Percentiles rank a stretch among this genome's conserved stretches.
Conservation (phyloP, 2,329 filamentous ascomycete species). For the Neopestalotiopsis sp. region DNA sequence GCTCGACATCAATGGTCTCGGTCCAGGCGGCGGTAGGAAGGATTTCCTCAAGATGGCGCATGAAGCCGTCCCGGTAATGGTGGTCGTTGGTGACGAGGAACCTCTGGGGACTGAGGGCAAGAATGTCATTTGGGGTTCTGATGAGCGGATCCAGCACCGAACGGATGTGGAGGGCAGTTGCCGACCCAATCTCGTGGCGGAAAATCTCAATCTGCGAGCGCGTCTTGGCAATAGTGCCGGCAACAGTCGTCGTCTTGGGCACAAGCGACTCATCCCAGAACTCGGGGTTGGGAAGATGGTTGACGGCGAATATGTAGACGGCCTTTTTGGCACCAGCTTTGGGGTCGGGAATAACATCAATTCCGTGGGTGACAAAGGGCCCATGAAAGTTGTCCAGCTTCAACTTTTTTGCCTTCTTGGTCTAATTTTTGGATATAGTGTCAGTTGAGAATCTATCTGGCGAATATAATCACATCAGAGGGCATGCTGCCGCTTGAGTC, state of each 20-base stretch:
- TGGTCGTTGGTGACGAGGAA: conserved; percentile 69
- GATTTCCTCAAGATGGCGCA: conserved; percentile 54
- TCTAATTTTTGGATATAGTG: conserved; percentile 38
- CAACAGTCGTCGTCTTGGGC: background rate
- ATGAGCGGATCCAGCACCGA: conserved; percentile 59
- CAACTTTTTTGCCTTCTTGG: conserved; percentile 50
- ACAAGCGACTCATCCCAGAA: conserved; percentile 31
- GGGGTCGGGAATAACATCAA: conserved; percentile 62
- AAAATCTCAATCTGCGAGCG: conserved; percentile 65
- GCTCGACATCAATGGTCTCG: conserved; percentile 50
- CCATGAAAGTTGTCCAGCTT: conserved; percentile 55
- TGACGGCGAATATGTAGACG: conserved; percentile 66
- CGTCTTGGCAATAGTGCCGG: conserved; percentile 39
- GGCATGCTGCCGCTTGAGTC: too few relatives aligned
- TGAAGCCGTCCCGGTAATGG: conserved; percentile 51
- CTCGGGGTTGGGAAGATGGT: conserved; percentile 59
- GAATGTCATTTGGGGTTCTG: conserved; percentile 63
- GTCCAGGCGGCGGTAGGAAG: conserved; percentile 50
- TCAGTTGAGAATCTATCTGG: background rate
- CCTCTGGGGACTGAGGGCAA: conserved; percentile 49
- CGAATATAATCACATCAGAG: too few relatives aligned
- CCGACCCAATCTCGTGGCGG: conserved; percentile 52
- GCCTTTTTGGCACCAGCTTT: conserved; percentile 39
- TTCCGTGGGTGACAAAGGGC: conserved; percentile 64
- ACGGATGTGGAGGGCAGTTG: conserved; percentile 51